Percentiles rank a stretch among this genome's conserved stretches.
Conservation (phyloP, 1,139 yeast genomes). For the Lodderomyces beijingensis region DNA sequence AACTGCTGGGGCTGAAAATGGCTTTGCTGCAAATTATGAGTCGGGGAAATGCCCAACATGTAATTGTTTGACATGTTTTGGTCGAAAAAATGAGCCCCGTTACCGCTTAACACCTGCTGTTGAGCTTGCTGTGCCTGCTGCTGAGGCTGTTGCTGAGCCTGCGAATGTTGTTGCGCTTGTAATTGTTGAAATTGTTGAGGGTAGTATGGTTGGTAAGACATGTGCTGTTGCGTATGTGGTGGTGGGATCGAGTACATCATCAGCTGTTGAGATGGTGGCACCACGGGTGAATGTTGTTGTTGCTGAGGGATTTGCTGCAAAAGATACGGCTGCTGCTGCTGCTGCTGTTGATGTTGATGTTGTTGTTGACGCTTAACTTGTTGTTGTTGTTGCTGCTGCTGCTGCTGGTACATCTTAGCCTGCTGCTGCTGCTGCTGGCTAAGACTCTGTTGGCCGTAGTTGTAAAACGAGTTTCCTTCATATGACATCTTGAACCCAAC, state of each 20-base stretch:
- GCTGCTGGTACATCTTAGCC: slow-evolving; percentile 1
- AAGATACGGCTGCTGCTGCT: not conserved
- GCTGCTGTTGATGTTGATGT: not conserved
- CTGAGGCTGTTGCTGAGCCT: slow-evolving; percentile 5
- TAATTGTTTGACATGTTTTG: not conserved
- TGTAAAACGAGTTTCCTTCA: slow-evolving; percentile 1
- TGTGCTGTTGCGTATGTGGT: slow-evolving; percentile 1
- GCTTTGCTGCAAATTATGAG: slow-evolving; percentile 1
- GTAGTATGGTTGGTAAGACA: not conserved
- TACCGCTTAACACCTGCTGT: not conserved
- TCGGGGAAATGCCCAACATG: slow-evolving; percentile 1
- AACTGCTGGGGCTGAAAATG: slow-evolving; percentile 3
- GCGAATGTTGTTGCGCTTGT: slow-evolving; percentile 4
- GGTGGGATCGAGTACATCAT: slow-evolving; percentile 3
- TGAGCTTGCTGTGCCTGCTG: not conserved
- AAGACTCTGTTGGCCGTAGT: slow-evolving; percentile 2
- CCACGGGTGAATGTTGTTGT: slow-evolving; percentile 1
- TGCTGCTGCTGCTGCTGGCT: slow-evolving; percentile 2
- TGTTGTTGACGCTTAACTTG: slow-evolving; percentile 1
- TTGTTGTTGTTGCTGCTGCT: slow-evolving; percentile 3
- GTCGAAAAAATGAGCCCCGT: slow-evolving; percentile 1
- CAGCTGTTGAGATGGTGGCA: not conserved
- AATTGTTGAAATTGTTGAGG: slow-evolving; percentile 4
- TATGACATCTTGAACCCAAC: not conserved
- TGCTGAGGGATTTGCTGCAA: slow-evolving; percentile 1